Conservation (phyloP, 257 asterid species). For the Solanum pinnatisectum region DNA sequence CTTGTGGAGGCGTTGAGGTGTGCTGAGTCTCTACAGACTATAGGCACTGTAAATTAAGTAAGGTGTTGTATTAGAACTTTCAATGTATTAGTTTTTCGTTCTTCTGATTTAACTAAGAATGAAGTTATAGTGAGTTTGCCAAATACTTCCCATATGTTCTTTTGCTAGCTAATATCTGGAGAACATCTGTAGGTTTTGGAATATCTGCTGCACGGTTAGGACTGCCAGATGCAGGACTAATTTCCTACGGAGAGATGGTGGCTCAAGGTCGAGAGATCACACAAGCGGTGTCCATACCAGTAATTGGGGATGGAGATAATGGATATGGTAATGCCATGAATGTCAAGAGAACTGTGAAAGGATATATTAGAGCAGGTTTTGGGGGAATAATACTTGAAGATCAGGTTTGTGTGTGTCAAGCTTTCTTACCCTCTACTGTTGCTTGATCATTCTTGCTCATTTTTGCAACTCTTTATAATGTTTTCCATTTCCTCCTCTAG, state of each 20-base stretch:
- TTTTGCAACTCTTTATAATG: neutral
- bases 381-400: slow-evolving; percentile 94
- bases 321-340: slow-evolving; percentile 97
- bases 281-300: slow-evolving; percentile 71
- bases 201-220: slow-evolving; percentile 89
- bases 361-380: slow-evolving; percentile 80
- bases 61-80: neutral
- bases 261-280: slow-evolving; percentile 75
- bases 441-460: neutral
- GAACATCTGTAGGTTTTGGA: slow-evolving; percentile 58
- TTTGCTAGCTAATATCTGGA: neutral
- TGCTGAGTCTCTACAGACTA: neutral
- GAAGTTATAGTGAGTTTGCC: neutral
- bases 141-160: slow-evolving; percentile 11
- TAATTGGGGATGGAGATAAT: slow-evolving; percentile 93
- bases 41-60: neutral
- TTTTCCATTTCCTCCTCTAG: neutral
- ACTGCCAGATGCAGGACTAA: slow-evolving; percentile 80
- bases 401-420: slow-evolving; percentile 42
- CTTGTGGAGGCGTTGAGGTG: neutral
- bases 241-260: slow-evolving; percentile 93
- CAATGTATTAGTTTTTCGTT: neutral
- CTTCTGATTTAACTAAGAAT: neutral
- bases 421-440: neutral
- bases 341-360: slow-evolving; percentile 84